Base-by-base conservation (phyloP, 371 early-diverging fungal genomes). In the Batrachochytrium dendrobatidis region DNA sequence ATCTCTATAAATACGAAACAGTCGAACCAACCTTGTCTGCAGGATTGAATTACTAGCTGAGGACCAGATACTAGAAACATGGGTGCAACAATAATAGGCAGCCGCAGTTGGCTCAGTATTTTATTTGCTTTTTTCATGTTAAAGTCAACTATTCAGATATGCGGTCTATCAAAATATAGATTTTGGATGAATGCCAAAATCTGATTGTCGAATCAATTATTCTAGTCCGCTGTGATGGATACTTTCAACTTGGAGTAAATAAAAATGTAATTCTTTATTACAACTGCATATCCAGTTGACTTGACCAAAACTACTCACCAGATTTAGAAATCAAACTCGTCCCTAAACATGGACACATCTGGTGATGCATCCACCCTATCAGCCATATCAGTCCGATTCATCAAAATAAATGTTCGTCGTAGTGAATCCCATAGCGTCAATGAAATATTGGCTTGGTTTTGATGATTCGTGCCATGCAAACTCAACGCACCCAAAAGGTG, bases 401-500 rank as follows among this genome's bases (percentile, higher is more conserved):
- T 69, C 74, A 34, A n/a, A 2, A 12, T 35, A 12, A 62, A 34
- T 56, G 25, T 3, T 2, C 48, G 20, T 33, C 34, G 31, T 49
- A 20, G 10, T 26, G 54, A 26, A 54, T 34, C 33, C 53, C 60
- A 34, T 31, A 46, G 34, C 10, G 10, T 51, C 28, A 4, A 3
- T 7, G 51, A 51, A 3, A 24, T 24, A 7, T 51, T 51, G 3
- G 4, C 51, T 22, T 51, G 51, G n/a, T 57, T 58, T 69, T 62
- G 62, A 29, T 65, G 70, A 67, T 70, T 65, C 64, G 63, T 39
- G 51, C 80, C 82, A 66, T 95, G 95, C 20, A 91, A 75, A 3
- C 86, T 75, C 34, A 97, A 72, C 0, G 94, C 89, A 12, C 85
- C 83, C 34, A 98, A 67, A 26, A 95, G 70, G 69, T 98, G 92